phyloP scores from a whole-genome alignment of 306 rosid species.

The Ormosia emarginata region DNA sequence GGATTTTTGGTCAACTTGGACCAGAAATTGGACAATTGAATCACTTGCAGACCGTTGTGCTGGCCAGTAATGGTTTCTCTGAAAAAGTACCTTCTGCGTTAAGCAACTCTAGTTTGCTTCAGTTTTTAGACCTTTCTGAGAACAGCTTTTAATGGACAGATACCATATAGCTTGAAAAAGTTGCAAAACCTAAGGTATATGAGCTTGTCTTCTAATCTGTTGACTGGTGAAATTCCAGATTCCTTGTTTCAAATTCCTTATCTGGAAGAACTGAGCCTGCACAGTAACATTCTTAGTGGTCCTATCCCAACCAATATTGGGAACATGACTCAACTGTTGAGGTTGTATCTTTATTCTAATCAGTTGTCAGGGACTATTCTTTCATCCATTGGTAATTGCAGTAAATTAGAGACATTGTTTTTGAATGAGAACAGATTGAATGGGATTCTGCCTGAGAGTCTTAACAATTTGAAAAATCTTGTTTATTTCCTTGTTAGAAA shows the following conservation, averaged over 20 bases:
- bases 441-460: slow-evolving; percentile 47
- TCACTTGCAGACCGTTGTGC: slow-evolving; percentile 40
- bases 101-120: slow-evolving; percentile 44
- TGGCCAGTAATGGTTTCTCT: slow-evolving; percentile 34
- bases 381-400: slow-evolving; percentile 47
- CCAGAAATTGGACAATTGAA: slow-evolving; percentile 41
- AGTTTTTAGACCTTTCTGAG: slow-evolving; percentile 31
- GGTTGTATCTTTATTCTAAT: slow-evolving; percentile 28
- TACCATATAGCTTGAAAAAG: slow-evolving; percentile 35
- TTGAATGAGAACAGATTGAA: slow-evolving; percentile 31
- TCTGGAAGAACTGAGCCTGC: slow-evolving; percentile 33
- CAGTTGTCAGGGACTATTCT: slow-evolving; percentile 42
- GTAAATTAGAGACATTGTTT: slow-evolving; percentile 29
- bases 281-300: slow-evolving; percentile 36
- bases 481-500: background rate
- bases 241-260: slow-evolving; percentile 40
- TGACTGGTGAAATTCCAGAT: slow-evolving; percentile 45
- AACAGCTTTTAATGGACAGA: slow-evolving; percentile 42
- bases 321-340: slow-evolving; percentile 23
- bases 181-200: slow-evolving; percentile 22
- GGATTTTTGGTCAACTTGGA: slow-evolving; percentile 42
- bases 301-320: slow-evolving; percentile 53
- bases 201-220: slow-evolving; percentile 26
- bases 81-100: slow-evolving; percentile 44
- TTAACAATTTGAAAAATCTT: slow-evolving; percentile 39